Evolutionary conservation across 2,329 filamentous ascomycete genomes (phyloP).

Genomic region (Hypoxylon sp.): DNA sequence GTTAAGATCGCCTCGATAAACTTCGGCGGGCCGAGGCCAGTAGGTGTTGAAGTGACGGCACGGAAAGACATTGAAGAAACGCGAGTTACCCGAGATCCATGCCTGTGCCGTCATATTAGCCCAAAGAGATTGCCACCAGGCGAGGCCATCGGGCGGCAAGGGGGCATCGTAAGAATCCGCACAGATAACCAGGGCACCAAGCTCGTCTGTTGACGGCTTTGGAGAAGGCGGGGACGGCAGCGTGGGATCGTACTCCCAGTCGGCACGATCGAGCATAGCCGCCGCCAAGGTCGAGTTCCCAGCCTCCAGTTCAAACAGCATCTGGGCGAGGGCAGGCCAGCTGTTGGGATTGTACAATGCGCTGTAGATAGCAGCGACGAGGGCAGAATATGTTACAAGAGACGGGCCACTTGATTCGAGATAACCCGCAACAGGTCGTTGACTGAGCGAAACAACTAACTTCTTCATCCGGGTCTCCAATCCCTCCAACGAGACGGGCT

Average conservation of each 20-base stretch:
- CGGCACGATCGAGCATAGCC: conserved; percentile 48
- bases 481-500: conserved; percentile 46
- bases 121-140: conserved; percentile 59
- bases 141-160: conserved; percentile 49
- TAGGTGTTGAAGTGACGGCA: conserved; percentile 56
- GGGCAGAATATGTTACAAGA: conserved; percentile 55
- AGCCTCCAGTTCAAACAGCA: conserved; percentile 54
- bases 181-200: conserved; percentile 55
- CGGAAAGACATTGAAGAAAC: conserved; percentile 56
- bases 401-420: conserved; percentile 51
- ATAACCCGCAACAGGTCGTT: conserved; percentile 52
- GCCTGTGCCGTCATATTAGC: conserved; percentile 55
- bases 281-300: conserved; percentile 56
- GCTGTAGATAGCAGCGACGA: conserved; percentile 52
- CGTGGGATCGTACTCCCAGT: conserved; percentile 55
- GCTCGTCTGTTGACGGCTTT: conserved; percentile 51
- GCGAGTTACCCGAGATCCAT: conserved; percentile 58
- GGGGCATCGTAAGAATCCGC: conserved; percentile 56
- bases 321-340: conserved; percentile 54
- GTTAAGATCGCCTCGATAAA: conserved; percentile 57
- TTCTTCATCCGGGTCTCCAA: conserved; percentile 52
- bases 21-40: conserved; percentile 57
- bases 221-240: conserved; percentile 43
- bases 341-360: conserved; percentile 54
- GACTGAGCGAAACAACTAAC: conserved; percentile 50